phyloP scores from a whole-genome alignment of 768 basidiomycete species.

The Leccinum boreale region DNA sequence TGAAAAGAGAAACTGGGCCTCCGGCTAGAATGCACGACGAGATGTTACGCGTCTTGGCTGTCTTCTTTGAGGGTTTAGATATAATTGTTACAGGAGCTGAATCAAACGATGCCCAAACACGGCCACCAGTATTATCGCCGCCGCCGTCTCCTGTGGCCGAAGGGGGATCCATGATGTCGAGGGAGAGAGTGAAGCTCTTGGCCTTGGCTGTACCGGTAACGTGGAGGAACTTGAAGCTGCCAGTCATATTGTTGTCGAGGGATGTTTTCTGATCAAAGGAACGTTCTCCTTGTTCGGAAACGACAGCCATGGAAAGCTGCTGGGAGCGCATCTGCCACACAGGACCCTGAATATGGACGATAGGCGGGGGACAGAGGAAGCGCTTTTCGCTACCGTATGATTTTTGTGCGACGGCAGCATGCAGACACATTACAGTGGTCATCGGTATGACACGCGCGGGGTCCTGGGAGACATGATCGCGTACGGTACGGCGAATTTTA shows the following conservation, averaged over 20 bases:
- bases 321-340: conserved; percentile 80
- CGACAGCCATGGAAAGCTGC: conserved; percentile 81
- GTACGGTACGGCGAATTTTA: conserved; percentile 82
- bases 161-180: conserved; percentile 80
- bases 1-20: conserved; percentile 89
- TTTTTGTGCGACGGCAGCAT: conserved; percentile 93
- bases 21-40: conserved; percentile 87
- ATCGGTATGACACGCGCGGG: conserved; percentile 75
- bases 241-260: conserved; percentile 78
- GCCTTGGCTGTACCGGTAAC: conserved; percentile 86
- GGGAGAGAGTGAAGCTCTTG: conserved; percentile 83
- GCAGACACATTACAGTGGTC: conserved; percentile 88
- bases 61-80: conserved; percentile 97
- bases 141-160: conserved; percentile 41
- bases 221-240: conserved; percentile 89
- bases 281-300: conserved; percentile 79
- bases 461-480: conserved; percentile 77
- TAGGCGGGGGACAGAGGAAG: conserved; percentile 89
- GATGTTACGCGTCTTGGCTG: conserved; percentile 90
- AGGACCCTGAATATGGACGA: conserved; percentile 90
- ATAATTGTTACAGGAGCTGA: conserved; percentile 93
- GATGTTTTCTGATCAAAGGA: conserved; percentile 83
- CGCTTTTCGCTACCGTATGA: conserved; percentile 95
- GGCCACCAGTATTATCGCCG: conserved; percentile 44
- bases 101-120: conserved; percentile 88